phyloP scores from a whole-genome alignment of 2,329 filamentous ascomycete species.

The Cryphonectria radicalis region DNA sequence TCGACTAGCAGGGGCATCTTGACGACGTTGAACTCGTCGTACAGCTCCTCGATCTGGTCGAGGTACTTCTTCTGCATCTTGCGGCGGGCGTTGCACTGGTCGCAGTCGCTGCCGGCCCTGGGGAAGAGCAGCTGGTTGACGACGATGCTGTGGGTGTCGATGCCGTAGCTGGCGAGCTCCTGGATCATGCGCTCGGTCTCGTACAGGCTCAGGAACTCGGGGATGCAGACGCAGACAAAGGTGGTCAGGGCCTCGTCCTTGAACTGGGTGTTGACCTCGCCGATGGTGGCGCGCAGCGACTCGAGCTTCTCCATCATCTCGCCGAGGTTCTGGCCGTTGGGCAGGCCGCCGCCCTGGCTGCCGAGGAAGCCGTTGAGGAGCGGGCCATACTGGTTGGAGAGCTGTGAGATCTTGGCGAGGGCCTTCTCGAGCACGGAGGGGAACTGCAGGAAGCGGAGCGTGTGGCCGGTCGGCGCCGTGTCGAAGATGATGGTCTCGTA shows the following conservation, averaged over 20 bases:
- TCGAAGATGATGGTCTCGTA: conserved; percentile 99
- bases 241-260: conserved; percentile 95
- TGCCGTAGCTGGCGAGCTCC: conserved; percentile 88
- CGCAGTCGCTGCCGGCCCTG: conserved; percentile 80
- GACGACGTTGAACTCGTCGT: conserved; percentile 98
- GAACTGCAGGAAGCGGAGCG: conserved; percentile 97
- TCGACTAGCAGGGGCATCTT: conserved; percentile 97
- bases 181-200: conserved; percentile 99
- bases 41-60: conserved; percentile 97
- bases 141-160: conserved; percentile 96
- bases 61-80: conserved; percentile 99
- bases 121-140: conserved; percentile 98
- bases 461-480: conserved; percentile 96
- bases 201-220: conserved; percentile 94
- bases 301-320: conserved; percentile 96
- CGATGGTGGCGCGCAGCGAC: conserved; percentile 87
- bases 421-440: conserved; percentile 98
- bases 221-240: conserved; percentile 97
- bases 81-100: conserved; percentile 90
- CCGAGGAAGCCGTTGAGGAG: conserved; percentile 94
- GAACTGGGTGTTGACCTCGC: conserved; percentile 97
- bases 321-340: conserved; percentile 89
- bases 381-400: conserved; percentile 92
- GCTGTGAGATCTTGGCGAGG: conserved; percentile 92
- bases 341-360: conserved; percentile 69